A percentile compares a stretch with the other conserved stretches of the same genome.
Conservation (phyloP, 2,329 filamentous ascomycete species). For the Apiospora malaysiana region DNA sequence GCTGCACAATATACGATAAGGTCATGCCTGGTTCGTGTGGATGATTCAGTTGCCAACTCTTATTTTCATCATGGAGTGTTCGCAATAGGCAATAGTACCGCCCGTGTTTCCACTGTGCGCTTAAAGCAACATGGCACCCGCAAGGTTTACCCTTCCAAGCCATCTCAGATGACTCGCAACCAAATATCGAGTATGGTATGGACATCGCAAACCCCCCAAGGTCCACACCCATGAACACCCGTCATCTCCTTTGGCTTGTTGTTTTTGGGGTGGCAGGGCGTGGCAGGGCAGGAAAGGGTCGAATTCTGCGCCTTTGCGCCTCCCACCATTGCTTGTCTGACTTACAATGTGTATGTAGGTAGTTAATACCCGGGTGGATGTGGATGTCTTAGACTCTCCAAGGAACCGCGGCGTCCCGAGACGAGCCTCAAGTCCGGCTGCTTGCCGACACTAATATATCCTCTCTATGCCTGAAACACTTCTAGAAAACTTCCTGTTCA, state of each 20-base stretch:
- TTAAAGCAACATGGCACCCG: background rate
- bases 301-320: background rate
- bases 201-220: background rate
- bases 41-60: background rate
- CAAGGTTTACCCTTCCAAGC: background rate
- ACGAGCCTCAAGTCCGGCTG: background rate
- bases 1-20: background rate
- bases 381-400: background rate
- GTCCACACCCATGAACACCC: background rate
- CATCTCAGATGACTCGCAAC: background rate
- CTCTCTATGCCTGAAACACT: constrained; percentile 4
- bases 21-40: background rate
- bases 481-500: constrained; percentile 10
- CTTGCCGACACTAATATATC: constrained; percentile 5
- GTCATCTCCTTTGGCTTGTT: background rate
- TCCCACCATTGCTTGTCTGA: background rate
- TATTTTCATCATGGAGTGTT: background rate
- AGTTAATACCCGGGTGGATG: background rate
- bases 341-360: no score
- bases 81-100: background rate
- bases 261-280: background rate
- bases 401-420: background rate
- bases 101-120: background rate
- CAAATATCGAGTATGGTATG: background rate
- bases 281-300: background rate